Base-by-base conservation (phyloP, 2,329 filamentous ascomycete genomes). In the Juglanconis juglandina region DNA sequence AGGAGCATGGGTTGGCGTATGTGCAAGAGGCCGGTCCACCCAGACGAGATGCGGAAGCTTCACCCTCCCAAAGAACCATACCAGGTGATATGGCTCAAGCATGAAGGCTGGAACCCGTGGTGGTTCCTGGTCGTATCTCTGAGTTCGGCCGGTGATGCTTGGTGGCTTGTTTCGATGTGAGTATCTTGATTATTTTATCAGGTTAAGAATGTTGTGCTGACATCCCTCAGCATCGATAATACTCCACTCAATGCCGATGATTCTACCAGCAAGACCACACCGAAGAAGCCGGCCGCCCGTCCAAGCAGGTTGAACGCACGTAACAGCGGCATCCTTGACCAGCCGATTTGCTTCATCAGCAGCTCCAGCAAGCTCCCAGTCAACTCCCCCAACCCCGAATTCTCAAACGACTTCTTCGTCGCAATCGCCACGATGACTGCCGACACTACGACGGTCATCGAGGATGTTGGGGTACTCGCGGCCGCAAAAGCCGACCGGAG, bases 61-160 rank as follows among this genome's bases (percentile, higher is more conserved):
- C 61, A 63, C 24, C 11, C 61, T 10, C 53, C 58, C 37, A 56
- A 56, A 51, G 62, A 89, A 56, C 78, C 86, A 55, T 81, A 87
- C 62, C 85, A 87, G 60, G 79, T 84, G 41, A 78, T 87, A 14
- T 90, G 92, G 76, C 87, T 96, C 64, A 85, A 82, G 67, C 87
- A 87, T 67, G 78, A 79, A 60, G 86, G 84, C n/a, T 96, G 93
- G 91, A 81, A 80, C 9, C 71, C 82, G 13, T 78, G 83, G 56
- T 96, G 91, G 90, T 85, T 87, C 64, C 76, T 96, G 44, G 87
- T 87, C 65, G 81, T 89, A 50, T 86, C 86, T 56, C 81, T 92
- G 70, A 87, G 88, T 70, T 79, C 90, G 69, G 81, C 82, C 68
- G 90, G 91, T 56, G 90, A 95, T 70, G 82, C 82, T 63, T 96